These are phyloP conservation scores for Rutstroemia sydowiana DNA, from an alignment of 2,329 filamentous ascomycete species.

Conservation along the genomic window DNA sequence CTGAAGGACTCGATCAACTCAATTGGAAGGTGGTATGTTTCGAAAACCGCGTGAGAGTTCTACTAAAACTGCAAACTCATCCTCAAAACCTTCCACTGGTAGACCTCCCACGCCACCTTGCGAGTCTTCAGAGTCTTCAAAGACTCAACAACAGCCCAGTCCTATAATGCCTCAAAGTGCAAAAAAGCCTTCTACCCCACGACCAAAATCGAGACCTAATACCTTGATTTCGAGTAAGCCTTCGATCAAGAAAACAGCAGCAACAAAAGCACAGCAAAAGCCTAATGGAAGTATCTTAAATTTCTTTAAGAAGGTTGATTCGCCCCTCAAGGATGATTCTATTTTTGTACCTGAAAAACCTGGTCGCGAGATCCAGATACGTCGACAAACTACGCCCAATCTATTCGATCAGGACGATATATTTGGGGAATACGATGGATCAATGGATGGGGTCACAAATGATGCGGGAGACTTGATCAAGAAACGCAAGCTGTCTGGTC, in stretches of 20 bases:
- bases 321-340: conserved; percentile 38
- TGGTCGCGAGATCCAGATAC: conserved; percentile 5
- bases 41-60: conserved; percentile 45
- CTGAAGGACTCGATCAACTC: too few relatives aligned
- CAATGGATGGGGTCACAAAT: conserved; percentile 32
- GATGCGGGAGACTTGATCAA: conserved; percentile 34
- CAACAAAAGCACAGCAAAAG: conserved; percentile 21
- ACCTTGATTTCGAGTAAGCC: conserved; percentile 12
- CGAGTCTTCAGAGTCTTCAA: conserved; percentile 6
- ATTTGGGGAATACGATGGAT: conserved; percentile 16
- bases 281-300: conserved; percentile 62
- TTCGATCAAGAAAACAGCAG: conserved; percentile 19
- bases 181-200: conserved; percentile 26
- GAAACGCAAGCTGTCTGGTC: conserved; percentile 34
- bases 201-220: conserved; percentile 24
- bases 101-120: conserved; percentile 44
- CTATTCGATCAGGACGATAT: conserved; percentile 20
- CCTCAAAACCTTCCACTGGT: conserved; percentile 39
- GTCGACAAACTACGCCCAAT: conserved; percentile 11
- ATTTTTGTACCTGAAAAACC: conserved; percentile 44
- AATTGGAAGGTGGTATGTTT: conserved; percentile 40
- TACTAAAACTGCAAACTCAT: conserved; percentile 28
- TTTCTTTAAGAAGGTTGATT: conserved; percentile 65
- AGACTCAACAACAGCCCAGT: conserved; percentile 3
- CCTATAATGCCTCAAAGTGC: conserved; percentile 21